Base-by-base conservation (phyloP, 1,284 basidiomycete genomes). In the Apiotrichum mycotoxinovorans region DNA sequence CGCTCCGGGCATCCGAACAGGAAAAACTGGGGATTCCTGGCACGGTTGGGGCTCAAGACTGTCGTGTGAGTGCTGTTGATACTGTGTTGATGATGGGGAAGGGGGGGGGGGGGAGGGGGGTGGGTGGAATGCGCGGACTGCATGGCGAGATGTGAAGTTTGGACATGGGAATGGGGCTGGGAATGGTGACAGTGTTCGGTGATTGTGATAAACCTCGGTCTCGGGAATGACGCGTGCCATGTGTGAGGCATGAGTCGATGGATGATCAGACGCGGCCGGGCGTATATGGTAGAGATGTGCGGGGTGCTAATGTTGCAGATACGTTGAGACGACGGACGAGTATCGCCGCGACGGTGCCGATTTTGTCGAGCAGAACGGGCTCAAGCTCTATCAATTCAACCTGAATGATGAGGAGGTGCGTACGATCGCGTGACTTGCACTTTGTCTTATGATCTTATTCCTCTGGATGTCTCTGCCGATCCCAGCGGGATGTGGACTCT, bases 1-100 rank as follows among this genome's bases (percentile, higher is more conserved):
- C 57, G 74, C 14, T 72, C 68, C 9, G 77, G 77, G 0, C 76
- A 78, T 61, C 77, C 77, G 4, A 77, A 78, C 56, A 63, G 62
- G 52, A 71, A 73, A 61, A 78, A 78, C 64, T 73, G 73, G 51
- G 54, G 71, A 0, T 78, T 76, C 50, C 67, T 79, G 26, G 61
- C 61, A 14, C 52, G 67, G 27, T 64, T 79, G n/a, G 65, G 66
- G 3, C 58, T 79, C 20, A 65, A 65, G 56, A 69, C 68, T 12
- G 73, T 79, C 51, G 70, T 79, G 68, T 77, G 57, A 56, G 69
- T 68, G 27, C 15, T 17, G 25, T 15, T 40, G 38, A 49, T 54
- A n/a, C n/a, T n/a, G n/a, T n/a, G n/a, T n/a, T n/a, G n/a, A n/a
- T n/a, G n/a, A n/a, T n/a, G n/a, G n/a, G n/a, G n/a, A 34, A 37